Percentiles rank a stretch among this genome's conserved stretches.
Conservation (phyloP, 2,329 filamentous ascomycete genomes). For the Colletotrichum noveboracense region DNA sequence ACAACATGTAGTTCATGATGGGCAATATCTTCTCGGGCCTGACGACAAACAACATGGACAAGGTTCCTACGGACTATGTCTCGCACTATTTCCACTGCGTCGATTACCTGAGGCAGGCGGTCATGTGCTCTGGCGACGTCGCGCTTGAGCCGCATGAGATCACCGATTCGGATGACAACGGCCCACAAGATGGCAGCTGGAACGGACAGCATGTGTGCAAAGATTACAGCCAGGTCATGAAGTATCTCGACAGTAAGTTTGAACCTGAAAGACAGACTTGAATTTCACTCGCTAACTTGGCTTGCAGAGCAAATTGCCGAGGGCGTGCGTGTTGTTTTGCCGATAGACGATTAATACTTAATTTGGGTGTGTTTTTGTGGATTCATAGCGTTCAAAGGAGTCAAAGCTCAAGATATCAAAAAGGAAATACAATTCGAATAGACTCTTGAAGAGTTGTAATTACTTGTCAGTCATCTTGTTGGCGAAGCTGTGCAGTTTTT, state of each 20-base stretch:
- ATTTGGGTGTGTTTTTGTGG: background rate
- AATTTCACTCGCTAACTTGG: background rate
- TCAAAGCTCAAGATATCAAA: background rate
- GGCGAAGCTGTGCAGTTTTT: background rate
- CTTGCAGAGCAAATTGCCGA: conserved; percentile 25
- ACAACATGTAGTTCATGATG: conserved; percentile 35
- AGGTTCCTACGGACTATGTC: conserved; percentile 30
- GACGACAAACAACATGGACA: conserved; percentile 17
- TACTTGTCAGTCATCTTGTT: background rate
- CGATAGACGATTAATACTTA: conserved; percentile 24
- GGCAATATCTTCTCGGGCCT: conserved; percentile 35
- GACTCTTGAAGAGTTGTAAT: background rate
- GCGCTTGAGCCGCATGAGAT: conserved; percentile 40
- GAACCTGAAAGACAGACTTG: background rate
- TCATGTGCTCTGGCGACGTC: conserved; percentile 41
- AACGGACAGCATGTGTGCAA: conserved; percentile 46
- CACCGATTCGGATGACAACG: conserved; percentile 41
- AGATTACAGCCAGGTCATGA: conserved; percentile 38
- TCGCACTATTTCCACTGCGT: conserved; percentile 46
- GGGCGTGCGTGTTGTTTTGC: conserved; percentile 27
- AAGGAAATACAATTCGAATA: background rate
- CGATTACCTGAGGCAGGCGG: conserved; percentile 44
- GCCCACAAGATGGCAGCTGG: conserved; percentile 41
- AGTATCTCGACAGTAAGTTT: conserved; percentile 37
- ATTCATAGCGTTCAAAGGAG: background rate